A percentile compares a stretch with the other conserved stretches of the same genome.
phyloP scores from a whole-genome alignment of 148 eudicot genomes.

The Amaranthus palmeri region DNA sequence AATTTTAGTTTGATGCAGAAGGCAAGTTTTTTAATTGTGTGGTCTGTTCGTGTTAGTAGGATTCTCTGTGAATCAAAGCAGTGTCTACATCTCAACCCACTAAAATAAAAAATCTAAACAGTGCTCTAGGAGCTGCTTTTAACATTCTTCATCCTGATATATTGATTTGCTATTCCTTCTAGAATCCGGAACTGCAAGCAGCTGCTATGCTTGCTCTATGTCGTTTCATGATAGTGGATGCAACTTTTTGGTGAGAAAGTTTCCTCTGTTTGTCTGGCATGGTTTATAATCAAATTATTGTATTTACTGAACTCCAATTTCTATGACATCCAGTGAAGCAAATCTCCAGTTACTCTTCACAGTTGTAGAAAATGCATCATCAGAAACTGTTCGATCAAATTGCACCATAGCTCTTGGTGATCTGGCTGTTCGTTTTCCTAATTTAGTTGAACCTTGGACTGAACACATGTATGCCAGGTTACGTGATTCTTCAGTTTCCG shows the following conservation, averaged over 20 bases:
- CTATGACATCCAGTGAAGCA: constrained; percentile 53
- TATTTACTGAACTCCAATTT: constrained; percentile 2
- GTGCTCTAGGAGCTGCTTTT: not conserved
- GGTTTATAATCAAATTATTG: not conserved
- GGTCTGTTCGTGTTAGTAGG: not conserved
- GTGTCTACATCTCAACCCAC: not conserved
- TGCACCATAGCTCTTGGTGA: constrained; percentile 97
- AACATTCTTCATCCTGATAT: constrained; percentile 14
- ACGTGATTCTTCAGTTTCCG: constrained; percentile 73
- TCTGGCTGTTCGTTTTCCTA: constrained; percentile 92
- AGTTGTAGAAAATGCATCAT: constrained; percentile 84
- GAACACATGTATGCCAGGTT: constrained; percentile 90
- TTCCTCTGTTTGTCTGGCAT: not conserved
- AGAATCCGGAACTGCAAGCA: constrained; percentile 91
- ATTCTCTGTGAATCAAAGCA: not conserved
- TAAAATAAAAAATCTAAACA: not conserved
- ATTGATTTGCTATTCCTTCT: constrained; percentile 23
- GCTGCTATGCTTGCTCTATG: constrained; percentile 97
- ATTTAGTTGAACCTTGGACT: constrained; percentile 96
- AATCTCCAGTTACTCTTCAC: constrained; percentile 97
- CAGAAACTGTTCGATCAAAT: constrained; percentile 92
- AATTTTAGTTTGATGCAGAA: constrained; percentile 90
- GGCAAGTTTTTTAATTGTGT: constrained; percentile 40
- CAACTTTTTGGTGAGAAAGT: constrained; percentile 69
- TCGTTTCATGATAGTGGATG: constrained; percentile 91